Conservation (phyloP, 1,284 basidiomycete species). For the Cutaneotrichosporon sp. region DNA sequence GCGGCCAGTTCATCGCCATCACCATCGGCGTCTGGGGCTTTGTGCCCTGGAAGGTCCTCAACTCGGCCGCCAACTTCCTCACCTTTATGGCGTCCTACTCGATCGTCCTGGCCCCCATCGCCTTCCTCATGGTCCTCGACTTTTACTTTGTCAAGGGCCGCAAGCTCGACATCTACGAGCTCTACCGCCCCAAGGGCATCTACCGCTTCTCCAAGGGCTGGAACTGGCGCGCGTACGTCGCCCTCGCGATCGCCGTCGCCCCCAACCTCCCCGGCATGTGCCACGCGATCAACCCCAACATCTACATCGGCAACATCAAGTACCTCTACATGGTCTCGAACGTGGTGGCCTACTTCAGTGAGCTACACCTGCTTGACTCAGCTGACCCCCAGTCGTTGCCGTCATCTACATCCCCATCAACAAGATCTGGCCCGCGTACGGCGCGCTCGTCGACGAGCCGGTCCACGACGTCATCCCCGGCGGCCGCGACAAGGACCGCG, state of each 20-base stretch:
- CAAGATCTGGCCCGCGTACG: conserved; percentile 19
- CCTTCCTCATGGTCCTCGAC: conserved; percentile 48
- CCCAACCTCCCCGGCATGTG: conserved; percentile 49
- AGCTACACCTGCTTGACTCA: neutral
- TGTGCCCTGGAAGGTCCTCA: conserved; percentile 48
- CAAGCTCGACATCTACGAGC: conserved; percentile 44
- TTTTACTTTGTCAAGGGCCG: conserved; percentile 43
- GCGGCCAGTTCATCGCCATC: conserved; percentile 73
- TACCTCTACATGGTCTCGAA: conserved; percentile 37
- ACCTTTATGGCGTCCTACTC: conserved; percentile 51
- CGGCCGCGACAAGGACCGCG: neutral
- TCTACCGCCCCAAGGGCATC: conserved; percentile 51
- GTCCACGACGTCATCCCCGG: conserved; percentile 21
- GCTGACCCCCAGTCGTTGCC: conserved; percentile 7
- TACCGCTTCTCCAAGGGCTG: conserved; percentile 43
- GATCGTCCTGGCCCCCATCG: conserved; percentile 47
- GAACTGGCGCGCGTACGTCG: conserved; percentile 48
- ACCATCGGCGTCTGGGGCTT: conserved; percentile 67
- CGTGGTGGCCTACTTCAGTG: conserved; percentile 17
- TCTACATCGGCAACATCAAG: conserved; percentile 44
- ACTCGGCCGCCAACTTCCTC: conserved; percentile 44
- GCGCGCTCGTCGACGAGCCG: conserved; percentile 10
- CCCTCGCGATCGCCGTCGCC: conserved; percentile 40
- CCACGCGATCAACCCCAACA: conserved; percentile 39
- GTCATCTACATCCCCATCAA: conserved; percentile 15